Percentiles rank a stretch among this genome's conserved stretches.
Conservation (phyloP, 2,329 filamentous ascomycete species). For the Bipolaris cookei region DNA sequence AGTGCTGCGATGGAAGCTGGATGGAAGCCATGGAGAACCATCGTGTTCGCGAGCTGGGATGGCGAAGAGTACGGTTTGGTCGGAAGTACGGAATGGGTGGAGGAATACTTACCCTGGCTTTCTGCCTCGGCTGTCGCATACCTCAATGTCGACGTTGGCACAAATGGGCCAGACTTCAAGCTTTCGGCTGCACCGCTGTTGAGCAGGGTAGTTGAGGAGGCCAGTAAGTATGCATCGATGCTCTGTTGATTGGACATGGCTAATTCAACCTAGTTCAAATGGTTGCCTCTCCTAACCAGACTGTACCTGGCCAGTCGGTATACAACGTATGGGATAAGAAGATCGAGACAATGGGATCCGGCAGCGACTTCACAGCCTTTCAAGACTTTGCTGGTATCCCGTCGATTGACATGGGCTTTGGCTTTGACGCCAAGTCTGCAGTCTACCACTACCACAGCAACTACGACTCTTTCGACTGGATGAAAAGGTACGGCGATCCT, state of each 20-base stretch:
- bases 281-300: constrained; percentile 69
- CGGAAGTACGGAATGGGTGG: constrained; percentile 91
- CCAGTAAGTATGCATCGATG: constrained; percentile 48
- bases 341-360: constrained; percentile 62
- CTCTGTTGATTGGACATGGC: neutral
- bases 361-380: constrained; percentile 60
- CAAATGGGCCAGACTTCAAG: constrained; percentile 67
- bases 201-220: constrained; percentile 73
- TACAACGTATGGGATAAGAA: constrained; percentile 65
- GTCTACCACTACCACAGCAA: constrained; percentile 83
- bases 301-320: constrained; percentile 70
- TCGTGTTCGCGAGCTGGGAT: constrained; percentile 79
- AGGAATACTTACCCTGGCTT: constrained; percentile 86
- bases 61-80: constrained; percentile 82
- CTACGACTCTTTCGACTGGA: constrained; percentile 86
- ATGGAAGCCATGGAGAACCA: constrained; percentile 86
- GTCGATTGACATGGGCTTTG: constrained; percentile 57
- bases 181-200: constrained; percentile 76
- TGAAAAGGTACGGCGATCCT: constrained; percentile 76
- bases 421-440: constrained; percentile 48
- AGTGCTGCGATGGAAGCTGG: constrained; percentile 73
- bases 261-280: constrained; percentile 34
- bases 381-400: constrained; percentile 60
- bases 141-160: constrained; percentile 82
- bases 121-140: constrained; percentile 76